These are phyloP conservation scores for Russula griseocarnosa DNA, from an alignment of 768 basidiomycete genomes.

Conservation along the genomic window DNA sequence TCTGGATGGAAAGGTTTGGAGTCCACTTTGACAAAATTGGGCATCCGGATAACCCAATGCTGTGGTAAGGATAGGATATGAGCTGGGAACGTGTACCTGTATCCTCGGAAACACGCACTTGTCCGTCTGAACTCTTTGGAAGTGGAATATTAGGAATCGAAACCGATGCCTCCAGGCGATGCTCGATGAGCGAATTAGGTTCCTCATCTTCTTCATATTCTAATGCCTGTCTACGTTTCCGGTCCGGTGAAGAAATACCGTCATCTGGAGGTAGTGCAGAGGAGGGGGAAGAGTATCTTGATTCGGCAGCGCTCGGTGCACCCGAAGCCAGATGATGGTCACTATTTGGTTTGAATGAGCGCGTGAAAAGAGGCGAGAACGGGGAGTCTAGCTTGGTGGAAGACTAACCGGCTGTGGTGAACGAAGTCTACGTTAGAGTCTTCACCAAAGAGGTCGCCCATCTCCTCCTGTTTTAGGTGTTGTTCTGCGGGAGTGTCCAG, in stretches of 20 bases:
- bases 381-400: not conserved
- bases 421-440: constrained; percentile 51
- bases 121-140: constrained; percentile 73
- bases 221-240: constrained; percentile 55
- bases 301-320: constrained; percentile 30
- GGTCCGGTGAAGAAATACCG: constrained; percentile 58
- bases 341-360: constrained; percentile 4
- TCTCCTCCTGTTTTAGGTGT: constrained; percentile 36
- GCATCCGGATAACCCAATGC: constrained; percentile 92
- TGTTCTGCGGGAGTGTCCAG: constrained; percentile 19
- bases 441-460: constrained; percentile 79
- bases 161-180: constrained; percentile 63
- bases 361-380: constrained; percentile 4
- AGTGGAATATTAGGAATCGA: constrained; percentile 85
- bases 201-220: constrained; percentile 80
- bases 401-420: constrained; percentile 48
- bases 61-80: constrained; percentile 33
- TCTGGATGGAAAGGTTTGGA: constrained; percentile 87
- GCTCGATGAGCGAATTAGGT: constrained; percentile 51
- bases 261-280: constrained; percentile 45
- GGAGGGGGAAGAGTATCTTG: constrained; percentile 35
- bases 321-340: constrained; percentile 17
- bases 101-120: constrained; percentile 48
- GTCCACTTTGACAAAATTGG: constrained; percentile 90
- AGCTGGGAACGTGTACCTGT: constrained; percentile 3